A percentile compares a stretch with the other conserved stretches of the same genome.
phyloP scores from a whole-genome alignment of 225 moss, liverwort and hornwort species.

The Marchantia polymorpha region DNA sequence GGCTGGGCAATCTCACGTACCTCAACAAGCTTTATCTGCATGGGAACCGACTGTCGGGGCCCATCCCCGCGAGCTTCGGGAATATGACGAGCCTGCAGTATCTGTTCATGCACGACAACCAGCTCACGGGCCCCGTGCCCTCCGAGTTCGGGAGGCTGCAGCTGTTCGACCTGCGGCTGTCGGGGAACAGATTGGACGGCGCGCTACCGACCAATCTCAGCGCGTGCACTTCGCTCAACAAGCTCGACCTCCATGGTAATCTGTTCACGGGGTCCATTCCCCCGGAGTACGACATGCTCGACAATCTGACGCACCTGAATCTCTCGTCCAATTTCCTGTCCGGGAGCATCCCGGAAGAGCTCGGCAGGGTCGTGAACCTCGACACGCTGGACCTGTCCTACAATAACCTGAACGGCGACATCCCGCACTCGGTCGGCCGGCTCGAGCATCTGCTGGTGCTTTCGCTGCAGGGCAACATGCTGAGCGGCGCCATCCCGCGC shows the following conservation, averaged over 20 bases:
- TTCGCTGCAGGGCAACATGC: constrained; percentile 50
- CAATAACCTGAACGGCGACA: constrained; percentile 37
- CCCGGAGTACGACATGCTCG: constrained; percentile 32
- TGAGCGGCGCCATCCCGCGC: constrained; percentile 64
- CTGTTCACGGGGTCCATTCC: constrained; percentile 37
- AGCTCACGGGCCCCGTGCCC: constrained; percentile 41
- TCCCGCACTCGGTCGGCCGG: constrained; percentile 64
- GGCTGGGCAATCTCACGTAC: constrained; percentile 36
- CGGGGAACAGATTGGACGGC: constrained; percentile 32
- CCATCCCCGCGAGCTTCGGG: constrained; percentile 36
- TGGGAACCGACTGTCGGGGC: constrained; percentile 34
- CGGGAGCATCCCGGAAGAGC: constrained; percentile 39
- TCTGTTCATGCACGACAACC: constrained; percentile 40
- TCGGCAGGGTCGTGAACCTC: constrained; percentile 40
- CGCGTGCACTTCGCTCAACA: constrained; percentile 39
- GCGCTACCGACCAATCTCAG: constrained; percentile 35
- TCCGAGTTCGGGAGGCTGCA: constrained; percentile 42
- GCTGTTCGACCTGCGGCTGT: constrained; percentile 39
- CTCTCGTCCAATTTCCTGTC: constrained; percentile 37
- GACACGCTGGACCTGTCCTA: constrained; percentile 42
- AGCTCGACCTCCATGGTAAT: constrained; percentile 41
- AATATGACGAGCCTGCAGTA: constrained; percentile 44
- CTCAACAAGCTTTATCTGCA: constrained; percentile 46
- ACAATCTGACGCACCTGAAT: constrained; percentile 42
- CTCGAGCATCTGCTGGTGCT: constrained; percentile 70